These are phyloP conservation scores for Monoraphidium neglectum DNA, from an alignment of 139 green algal species.

Conservation along the genomic window DNA sequence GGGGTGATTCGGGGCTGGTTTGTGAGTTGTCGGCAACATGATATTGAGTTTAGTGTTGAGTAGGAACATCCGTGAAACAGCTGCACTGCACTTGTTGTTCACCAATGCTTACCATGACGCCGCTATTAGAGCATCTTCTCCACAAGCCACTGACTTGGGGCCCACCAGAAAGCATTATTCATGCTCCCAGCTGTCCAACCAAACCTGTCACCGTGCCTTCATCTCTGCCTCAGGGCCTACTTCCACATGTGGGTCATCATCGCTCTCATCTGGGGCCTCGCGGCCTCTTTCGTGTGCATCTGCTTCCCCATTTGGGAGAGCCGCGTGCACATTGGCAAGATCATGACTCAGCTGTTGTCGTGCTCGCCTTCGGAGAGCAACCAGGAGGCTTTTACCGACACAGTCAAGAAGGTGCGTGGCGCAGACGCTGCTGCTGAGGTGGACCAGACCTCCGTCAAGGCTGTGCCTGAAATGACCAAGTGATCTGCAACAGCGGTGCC, in stretches of 20 bases:
- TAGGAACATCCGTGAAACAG: neutral
- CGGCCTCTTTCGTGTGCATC: slow-evolving; percentile 63
- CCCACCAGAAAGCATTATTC: too few relatives aligned
- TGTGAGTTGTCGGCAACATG: neutral
- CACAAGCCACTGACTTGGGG: too few relatives aligned
- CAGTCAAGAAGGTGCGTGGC: slow-evolving; percentile 10
- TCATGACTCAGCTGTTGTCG: slow-evolving; percentile 19
- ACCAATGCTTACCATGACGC: too few relatives aligned
- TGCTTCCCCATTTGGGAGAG: slow-evolving; percentile 68
- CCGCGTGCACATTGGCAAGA: slow-evolving; percentile 34
- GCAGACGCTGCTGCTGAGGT: too few relatives aligned
- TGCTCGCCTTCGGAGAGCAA: slow-evolving; percentile 13
- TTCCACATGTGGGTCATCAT: slow-evolving; percentile 71
- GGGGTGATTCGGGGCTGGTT: too few relatives aligned
- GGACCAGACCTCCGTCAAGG: neutral
- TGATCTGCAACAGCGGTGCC: too few relatives aligned
- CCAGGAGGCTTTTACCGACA: slow-evolving; percentile 7
- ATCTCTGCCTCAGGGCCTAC: slow-evolving; percentile 30
- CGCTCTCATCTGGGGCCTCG: slow-evolving; percentile 67
- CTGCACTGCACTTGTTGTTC: too few relatives aligned
- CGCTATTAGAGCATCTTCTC: too few relatives aligned
- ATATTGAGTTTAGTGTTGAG: neutral
- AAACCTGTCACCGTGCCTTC: too few relatives aligned
- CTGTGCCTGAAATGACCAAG: too few relatives aligned
- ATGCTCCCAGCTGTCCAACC: too few relatives aligned